A percentile compares a stretch with the other conserved stretches of the same genome.
Evolutionary conservation across 2,329 filamentous ascomycete genomes (phyloP).

Genomic region (Stylonectria norvegica): DNA sequence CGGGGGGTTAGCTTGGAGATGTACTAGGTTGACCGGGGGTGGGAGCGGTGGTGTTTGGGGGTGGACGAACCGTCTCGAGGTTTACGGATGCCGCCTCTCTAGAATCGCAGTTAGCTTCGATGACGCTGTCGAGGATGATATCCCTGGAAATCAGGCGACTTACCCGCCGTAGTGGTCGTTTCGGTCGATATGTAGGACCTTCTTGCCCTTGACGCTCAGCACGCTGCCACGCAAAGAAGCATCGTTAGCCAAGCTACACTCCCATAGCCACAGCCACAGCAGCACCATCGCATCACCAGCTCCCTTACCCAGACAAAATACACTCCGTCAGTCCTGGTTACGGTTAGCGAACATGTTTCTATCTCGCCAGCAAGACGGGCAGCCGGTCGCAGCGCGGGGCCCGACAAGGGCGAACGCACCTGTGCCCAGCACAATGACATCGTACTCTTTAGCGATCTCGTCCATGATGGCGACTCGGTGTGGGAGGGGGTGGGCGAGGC

Average conservation of each 20-base stretch:
- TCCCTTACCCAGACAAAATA: slow-evolving; percentile 88
- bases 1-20: slow-evolving; percentile 21
- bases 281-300: neutral
- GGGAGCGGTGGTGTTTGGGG: slow-evolving; percentile 17
- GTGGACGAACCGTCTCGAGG: slow-evolving; percentile 85
- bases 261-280: slow-evolving; percentile 6
- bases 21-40: slow-evolving; percentile 11
- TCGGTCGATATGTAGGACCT: slow-evolving; percentile 97
- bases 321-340: slow-evolving; percentile 98
- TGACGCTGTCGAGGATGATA: slow-evolving; percentile 3
- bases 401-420: no score
- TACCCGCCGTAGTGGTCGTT: slow-evolving; percentile 99
- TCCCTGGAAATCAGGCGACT: slow-evolving; percentile 33
- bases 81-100: slow-evolving; percentile 94
- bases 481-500: slow-evolving; percentile 13
- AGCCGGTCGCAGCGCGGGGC: slow-evolving; percentile 4
- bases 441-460: slow-evolving; percentile 97
- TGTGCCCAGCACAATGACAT: slow-evolving; percentile 97
- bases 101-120: slow-evolving; percentile 26
- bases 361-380: slow-evolving; percentile 21
- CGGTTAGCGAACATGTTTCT: no score
- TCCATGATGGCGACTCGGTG: slow-evolving; percentile 63
- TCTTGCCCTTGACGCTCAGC: slow-evolving; percentile 96
- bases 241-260: slow-evolving; percentile 18
- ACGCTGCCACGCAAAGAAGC: slow-evolving; percentile 50